Evolutionary conservation across 768 basidiomycete species (phyloP).

Genomic region (Mycena galericulata): DNA sequence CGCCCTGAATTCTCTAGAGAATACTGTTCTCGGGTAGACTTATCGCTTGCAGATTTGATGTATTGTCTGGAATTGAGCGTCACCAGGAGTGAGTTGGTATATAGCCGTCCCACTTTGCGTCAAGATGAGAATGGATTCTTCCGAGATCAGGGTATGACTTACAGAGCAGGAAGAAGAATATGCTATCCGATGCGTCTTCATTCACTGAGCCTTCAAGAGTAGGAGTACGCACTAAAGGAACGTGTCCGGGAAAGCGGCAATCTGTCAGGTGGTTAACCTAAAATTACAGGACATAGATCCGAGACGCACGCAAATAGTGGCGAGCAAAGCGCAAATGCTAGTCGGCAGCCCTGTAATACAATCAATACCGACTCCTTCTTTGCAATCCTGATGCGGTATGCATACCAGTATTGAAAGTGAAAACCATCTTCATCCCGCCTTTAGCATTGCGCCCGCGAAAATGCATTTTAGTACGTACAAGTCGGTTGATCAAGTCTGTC

Average conservation of each 20-base stretch:
- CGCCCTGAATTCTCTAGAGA: conserved; percentile 19
- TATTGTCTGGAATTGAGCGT: conserved; percentile 30
- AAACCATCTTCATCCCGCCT: conserved; percentile 27
- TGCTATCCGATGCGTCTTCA: conserved; percentile 1
- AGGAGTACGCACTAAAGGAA: conserved; percentile 28
- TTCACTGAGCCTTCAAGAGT: not conserved
- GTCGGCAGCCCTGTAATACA: conserved; percentile 21
- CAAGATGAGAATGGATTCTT: not conserved
- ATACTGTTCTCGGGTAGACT: conserved; percentile 14
- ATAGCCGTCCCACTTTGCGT: conserved; percentile 21
- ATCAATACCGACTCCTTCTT: not conserved
- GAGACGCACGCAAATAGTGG: conserved; percentile 23
- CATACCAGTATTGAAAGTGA: conserved; percentile 28
- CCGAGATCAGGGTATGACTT: not conserved
- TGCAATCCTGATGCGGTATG: not conserved
- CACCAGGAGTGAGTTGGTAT: conserved; percentile 24
- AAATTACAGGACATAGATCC: not conserved
- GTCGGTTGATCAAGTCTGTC: conserved; percentile 30
- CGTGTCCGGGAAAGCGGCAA: conserved; percentile 26
- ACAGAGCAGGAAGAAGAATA: conserved; percentile 32
- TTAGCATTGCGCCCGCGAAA: too few relatives aligned
- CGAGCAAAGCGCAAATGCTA: conserved; percentile 19
- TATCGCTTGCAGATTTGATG: conserved; percentile 8
- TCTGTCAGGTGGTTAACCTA: conserved; percentile 11
- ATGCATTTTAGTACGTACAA: conserved; percentile 13